Conservation (phyloP, 2,329 filamentous ascomycete species). For the Ceratocystis variospora region DNA sequence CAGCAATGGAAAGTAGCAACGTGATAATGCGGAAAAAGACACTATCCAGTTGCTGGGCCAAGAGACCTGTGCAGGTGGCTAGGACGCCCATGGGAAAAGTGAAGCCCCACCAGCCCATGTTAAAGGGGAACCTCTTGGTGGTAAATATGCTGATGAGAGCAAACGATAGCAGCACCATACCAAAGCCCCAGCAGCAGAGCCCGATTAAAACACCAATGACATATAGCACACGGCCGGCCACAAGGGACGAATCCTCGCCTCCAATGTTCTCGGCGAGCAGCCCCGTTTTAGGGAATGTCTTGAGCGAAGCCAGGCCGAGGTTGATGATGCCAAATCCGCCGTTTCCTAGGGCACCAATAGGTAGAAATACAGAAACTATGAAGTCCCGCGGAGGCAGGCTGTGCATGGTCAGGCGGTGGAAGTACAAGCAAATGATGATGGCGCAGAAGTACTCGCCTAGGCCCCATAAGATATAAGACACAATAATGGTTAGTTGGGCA, state of each 20-base stretch:
- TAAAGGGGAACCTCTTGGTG: conserved; percentile 32
- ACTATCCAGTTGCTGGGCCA: conserved; percentile 32
- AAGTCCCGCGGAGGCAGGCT: conserved; percentile 52
- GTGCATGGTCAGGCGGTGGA: conserved; percentile 52
- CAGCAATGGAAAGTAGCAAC: conserved; percentile 29
- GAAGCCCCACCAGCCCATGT: conserved; percentile 37
- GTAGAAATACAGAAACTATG: conserved; percentile 54
- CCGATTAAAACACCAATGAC: conserved; percentile 39
- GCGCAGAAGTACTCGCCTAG: conserved; percentile 46
- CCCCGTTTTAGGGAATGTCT: conserved; percentile 29
- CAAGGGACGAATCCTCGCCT: conserved; percentile 8
- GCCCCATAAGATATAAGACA: conserved; percentile 55
- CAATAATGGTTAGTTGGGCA: conserved; percentile 48
- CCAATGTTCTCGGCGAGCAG: conserved; percentile 22
- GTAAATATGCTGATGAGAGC: conserved; percentile 31
- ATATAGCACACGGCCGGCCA: conserved; percentile 41
- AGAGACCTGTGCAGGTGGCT: conserved; percentile 29
- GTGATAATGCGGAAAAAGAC: conserved; percentile 32
- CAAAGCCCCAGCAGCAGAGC: conserved; percentile 34
- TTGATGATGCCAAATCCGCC: conserved; percentile 48
- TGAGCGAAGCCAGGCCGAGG: conserved; percentile 35
- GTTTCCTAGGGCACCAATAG: conserved; percentile 52
- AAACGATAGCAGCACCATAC: conserved; percentile 32
- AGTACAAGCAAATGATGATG: conserved; percentile 54
- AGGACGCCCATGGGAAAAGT: conserved; percentile 35